A percentile compares a stretch with the other conserved stretches of the same genome.
Evolutionary conservation across 495 filamentous ascomycete species (phyloP).

Genomic region (Penicillium riverlandense): DNA sequence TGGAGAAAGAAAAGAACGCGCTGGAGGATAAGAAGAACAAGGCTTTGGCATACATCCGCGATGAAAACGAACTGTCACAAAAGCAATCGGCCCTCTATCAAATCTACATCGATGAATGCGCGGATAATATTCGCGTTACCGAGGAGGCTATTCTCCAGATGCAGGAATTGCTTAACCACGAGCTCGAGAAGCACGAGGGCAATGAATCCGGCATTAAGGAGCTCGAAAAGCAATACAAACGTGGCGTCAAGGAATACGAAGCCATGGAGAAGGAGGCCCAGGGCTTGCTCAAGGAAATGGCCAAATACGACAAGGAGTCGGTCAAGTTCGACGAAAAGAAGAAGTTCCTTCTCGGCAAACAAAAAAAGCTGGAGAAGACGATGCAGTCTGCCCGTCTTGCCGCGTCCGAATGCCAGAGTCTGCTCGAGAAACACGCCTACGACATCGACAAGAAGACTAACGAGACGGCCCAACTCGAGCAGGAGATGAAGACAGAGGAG

Average conservation of each 20-base stretch:
- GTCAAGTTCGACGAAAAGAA: conserved; percentile 98
- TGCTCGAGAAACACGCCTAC: conserved; percentile 65
- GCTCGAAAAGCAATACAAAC: conserved; percentile 78
- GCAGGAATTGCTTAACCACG: conserved; percentile 78
- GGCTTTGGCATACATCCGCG: conserved; percentile 76
- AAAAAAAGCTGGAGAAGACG: conserved; percentile 90
- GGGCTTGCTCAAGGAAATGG: conserved; percentile 75
- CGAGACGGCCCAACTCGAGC: conserved; percentile 68
- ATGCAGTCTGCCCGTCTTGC: conserved; percentile 63
- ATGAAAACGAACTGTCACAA: conserved; percentile 84
- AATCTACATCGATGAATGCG: conserved; percentile 77
- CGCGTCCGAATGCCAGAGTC: conserved; percentile 64
- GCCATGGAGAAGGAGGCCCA: conserved; percentile 75
- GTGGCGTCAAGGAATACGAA: conserved; percentile 72
- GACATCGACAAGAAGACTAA: conserved; percentile 69
- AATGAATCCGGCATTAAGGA: conserved; percentile 87
- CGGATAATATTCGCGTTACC: conserved; percentile 81
- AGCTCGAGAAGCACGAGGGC: conserved; percentile 86
- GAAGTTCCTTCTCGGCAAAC: conserved; percentile 82
- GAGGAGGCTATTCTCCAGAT: conserved; percentile 86
- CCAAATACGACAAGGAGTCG: conserved; percentile 87
- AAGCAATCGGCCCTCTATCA: conserved; percentile 91
- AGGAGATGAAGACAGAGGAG: conserved; percentile 69
- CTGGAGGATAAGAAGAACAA: conserved; percentile 96
- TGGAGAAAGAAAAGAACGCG: conserved; percentile 90